These are phyloP conservation scores for Pharnaceum exiguum DNA, from an alignment of 148 eudicot genomes.

Conservation along the genomic window DNA sequence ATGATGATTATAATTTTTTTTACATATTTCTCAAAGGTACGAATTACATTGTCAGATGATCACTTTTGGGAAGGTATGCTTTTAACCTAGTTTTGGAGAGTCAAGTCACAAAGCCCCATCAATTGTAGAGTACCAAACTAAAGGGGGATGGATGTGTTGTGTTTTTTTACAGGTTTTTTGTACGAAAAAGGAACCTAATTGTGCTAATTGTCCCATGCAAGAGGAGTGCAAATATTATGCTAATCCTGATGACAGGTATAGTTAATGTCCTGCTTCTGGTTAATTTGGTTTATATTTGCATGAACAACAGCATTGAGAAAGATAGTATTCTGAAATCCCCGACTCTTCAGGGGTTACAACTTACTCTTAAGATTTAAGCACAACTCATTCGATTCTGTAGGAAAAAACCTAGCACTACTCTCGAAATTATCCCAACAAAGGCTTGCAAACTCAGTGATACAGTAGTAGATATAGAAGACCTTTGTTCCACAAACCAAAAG, in stretches of 20 bases:
- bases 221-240: constrained; percentile 37
- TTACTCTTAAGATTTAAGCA: background rate
- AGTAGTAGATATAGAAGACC: constrained; percentile 19
- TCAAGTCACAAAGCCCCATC: background rate
- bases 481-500: background rate
- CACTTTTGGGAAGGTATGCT: constrained; percentile 41
- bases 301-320: background rate
- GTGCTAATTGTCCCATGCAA: constrained; percentile 40
- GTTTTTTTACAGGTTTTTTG: constrained; percentile 37
- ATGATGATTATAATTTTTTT: background rate
- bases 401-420: background rate
- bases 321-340: background rate
- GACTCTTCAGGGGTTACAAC: background rate
- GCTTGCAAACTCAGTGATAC: background rate
- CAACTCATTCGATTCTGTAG: background rate
- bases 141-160: background rate
- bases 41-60: constrained; percentile 42
- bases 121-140: background rate
- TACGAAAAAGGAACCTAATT: constrained; percentile 39
- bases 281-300: background rate
- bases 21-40: constrained; percentile 21
- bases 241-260: constrained; percentile 30
- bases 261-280: background rate
- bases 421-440: background rate
- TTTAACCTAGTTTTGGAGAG: background rate